Evolutionary conservation across 805 yeast species (phyloP), one percentile per base, ranked within the genome.

Genomic region (Priceomyces carsonii): DNA sequence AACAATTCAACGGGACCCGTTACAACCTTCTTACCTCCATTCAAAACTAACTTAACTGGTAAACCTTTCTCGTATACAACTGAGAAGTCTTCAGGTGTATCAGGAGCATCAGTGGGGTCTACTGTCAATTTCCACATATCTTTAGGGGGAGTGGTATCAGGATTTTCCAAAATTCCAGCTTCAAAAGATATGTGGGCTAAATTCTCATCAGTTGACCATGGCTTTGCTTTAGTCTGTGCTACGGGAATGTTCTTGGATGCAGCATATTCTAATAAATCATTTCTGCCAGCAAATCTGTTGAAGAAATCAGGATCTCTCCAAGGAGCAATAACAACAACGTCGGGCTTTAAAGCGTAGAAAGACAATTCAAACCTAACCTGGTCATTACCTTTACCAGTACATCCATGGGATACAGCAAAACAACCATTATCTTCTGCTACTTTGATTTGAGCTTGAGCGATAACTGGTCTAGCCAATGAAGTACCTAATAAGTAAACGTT

Each of bases 151-250:
- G 99, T 93, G 53, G 91, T 82, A 66, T 93, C 86, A 60, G 99
- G 99, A 71, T 93, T 96, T 73, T 93, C 99, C 58, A 93, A 80
- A 51, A 93, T 93, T 70, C 99, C 99, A 47, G 99, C 99, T 76
- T 93, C 99, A 65, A 86, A 93, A 25, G 98, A 91, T 65, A 93
- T 93, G 70, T 93, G 99, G 30, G 98, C 99, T 80, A 91, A 73
- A 79, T 93, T 93, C 74, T 93, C 99, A 65, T 93, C 99, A 39
- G 99, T 93, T 23, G 98, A 90, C 99, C 99, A 93, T 53, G 99
- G 99, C 75, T 93, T 93, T 48, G 98, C 88, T 69, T 89, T 89
- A 50, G 99, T 93, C 75, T 93, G 99, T 32, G 95, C 75, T 40
- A 93, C 99, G 46, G 95, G 95, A 51, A 93, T 93, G 53, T 77